Base-by-base conservation (phyloP, 805 yeast genomes). In the Zygotorulaspora florentina region DNA sequence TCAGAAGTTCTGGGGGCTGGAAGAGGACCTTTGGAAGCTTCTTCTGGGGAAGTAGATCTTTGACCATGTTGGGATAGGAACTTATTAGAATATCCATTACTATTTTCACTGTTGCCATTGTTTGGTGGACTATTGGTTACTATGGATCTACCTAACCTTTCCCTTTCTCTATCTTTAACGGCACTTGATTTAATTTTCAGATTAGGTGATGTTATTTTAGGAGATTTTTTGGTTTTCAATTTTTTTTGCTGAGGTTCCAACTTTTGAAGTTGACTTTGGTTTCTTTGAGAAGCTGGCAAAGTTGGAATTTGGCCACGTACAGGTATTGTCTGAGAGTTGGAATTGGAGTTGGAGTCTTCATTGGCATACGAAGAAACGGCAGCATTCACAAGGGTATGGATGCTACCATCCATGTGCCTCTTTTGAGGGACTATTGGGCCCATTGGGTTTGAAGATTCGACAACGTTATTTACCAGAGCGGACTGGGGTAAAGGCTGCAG, bases 321-420 rank as follows among this genome's bases (percentile, higher is more conserved):
- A 8, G 40, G 45, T 30, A 23, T 20, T 10, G 37, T 17, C 10
- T 30, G 15, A 5, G 26, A 13, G 13, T 20, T 41, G 13, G 43
- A 28, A 18, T 27, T 41, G 6, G 25, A 13, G 20, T 16, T 11
- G 12, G 36, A 3, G 5, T 33, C 36, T 13, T 33, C 36, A 13
- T 33, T 33, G 3, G 36, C 36, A 16, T 33, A 33, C 3, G 41
- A 35, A n/a, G 48, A 44, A 5, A 55, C 53, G 16, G 66, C 60
- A 45, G 65, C 66, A 43, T 58, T 56, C 4, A 62, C 62, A 35
- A 60, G 46, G 1, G 64, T 59, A 40, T 61, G 54, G 39, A 61
- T 62, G 10, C 58, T 61, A 12, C 60, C 62, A 35, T 60, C 65
- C 42, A 53, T 46, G 6, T 57, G 50, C 51, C 67, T 61, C 43